Conservation (phyloP, 1,284 basidiomycete species). For the Tremellales sp. region DNA sequence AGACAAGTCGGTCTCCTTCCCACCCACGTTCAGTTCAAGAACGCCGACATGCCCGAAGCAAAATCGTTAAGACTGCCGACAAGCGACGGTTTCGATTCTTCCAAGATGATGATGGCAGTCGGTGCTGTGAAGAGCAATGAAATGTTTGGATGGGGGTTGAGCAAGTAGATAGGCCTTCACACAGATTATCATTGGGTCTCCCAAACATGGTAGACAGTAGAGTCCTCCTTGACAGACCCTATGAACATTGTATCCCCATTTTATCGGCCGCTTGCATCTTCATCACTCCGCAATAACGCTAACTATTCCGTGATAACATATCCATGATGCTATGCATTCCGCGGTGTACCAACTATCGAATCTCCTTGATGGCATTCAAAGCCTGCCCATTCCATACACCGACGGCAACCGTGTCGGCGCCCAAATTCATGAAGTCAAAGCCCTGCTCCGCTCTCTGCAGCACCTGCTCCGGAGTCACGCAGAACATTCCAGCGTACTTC, state of each 20-base stretch:
- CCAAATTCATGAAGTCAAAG: constrained; percentile 35
- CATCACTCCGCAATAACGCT: too few relatives aligned
- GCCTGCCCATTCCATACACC: constrained; percentile 15
- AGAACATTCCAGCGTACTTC: constrained; percentile 26
- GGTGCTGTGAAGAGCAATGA: constrained; percentile 16
- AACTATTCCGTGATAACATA: too few relatives aligned
- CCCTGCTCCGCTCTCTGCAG: constrained; percentile 24
- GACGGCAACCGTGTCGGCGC: constrained; percentile 25
- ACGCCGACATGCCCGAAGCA: constrained; percentile 4
- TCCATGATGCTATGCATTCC: too few relatives aligned
- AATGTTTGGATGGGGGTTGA: constrained; percentile 24
- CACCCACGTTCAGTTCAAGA: constrained; percentile 5
- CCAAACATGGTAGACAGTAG: too few relatives aligned
- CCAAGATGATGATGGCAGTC: constrained; percentile 22
- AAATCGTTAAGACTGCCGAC: constrained; percentile 18
- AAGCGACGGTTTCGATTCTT: constrained; percentile 13
- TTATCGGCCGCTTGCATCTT: too few relatives aligned
- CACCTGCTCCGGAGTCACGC: constrained; percentile 23
- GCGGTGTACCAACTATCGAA: constrained; percentile 2
- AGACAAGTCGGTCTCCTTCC: constrained; percentile 24
- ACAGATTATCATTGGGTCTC: too few relatives aligned
- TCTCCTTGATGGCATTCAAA: constrained; percentile 6
- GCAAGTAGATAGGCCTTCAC: too few relatives aligned
- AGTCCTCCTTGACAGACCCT: too few relatives aligned
- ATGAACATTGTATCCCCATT: too few relatives aligned